Evolutionary conservation across 1,284 basidiomycete genomes (phyloP).

Genomic region (Earliella scabrosa): DNA sequence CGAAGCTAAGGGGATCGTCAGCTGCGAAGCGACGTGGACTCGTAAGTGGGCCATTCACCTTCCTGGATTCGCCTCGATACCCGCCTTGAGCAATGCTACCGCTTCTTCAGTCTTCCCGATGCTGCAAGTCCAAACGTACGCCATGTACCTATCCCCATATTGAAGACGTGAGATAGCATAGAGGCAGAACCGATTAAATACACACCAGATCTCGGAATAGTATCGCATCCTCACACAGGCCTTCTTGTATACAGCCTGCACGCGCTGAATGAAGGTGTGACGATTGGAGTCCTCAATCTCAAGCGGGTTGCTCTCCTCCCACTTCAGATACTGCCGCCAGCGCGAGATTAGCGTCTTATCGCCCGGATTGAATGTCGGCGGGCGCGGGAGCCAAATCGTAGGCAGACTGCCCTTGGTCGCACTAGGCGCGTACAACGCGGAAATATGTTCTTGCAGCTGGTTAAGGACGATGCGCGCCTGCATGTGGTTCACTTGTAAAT

Average conservation of each 20-base stretch:
- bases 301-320: slow-evolving; percentile 95
- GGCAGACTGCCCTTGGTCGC: slow-evolving; percentile 43
- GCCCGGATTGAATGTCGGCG: slow-evolving; percentile 72
- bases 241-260: slow-evolving; percentile 87
- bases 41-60: slow-evolving; percentile 62
- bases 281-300: slow-evolving; percentile 90
- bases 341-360: slow-evolving; percentile 80
- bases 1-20: slow-evolving; percentile 59
- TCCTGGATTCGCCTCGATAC: slow-evolving; percentile 87
- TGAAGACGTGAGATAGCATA: no score
- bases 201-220: slow-evolving; percentile 93
- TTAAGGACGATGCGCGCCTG: slow-evolving; percentile 90
- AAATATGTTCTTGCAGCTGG: slow-evolving; percentile 79
- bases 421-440: slow-evolving; percentile 62
- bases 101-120: slow-evolving; percentile 87
- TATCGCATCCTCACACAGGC: slow-evolving; percentile 91
- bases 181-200: neutral
- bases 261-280: slow-evolving; percentile 65
- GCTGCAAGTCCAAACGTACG: slow-evolving; percentile 78
- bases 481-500: slow-evolving; percentile 87
- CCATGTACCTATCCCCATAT: slow-evolving; percentile 77
- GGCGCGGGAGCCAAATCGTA: slow-evolving; percentile 68
- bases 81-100: slow-evolving; percentile 78
- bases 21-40: no score
- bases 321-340: slow-evolving; percentile 94